A percentile compares a stretch with the other conserved stretches of the same genome.
phyloP scores from a whole-genome alignment of 2,329 filamentous ascomycete species.

The Trichoderma brevicompactum region DNA sequence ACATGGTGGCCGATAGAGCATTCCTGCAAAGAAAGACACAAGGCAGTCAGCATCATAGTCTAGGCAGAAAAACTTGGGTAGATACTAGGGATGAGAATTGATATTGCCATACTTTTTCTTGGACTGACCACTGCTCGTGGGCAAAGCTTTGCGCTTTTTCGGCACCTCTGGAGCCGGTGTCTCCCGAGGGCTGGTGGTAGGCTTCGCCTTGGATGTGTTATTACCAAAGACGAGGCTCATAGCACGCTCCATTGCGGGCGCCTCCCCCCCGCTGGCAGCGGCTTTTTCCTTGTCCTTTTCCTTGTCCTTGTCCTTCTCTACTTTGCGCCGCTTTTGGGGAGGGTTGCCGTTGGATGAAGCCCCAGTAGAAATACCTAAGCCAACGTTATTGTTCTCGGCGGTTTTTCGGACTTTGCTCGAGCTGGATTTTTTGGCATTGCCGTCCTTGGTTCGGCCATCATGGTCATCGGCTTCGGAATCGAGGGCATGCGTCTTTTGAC shows the following conservation, averaged over 20 bases:
- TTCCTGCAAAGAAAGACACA: slow-evolving; percentile 38
- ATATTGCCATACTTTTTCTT: slow-evolving; percentile 73
- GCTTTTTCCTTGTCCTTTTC: slow-evolving; percentile 19
- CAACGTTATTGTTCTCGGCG: slow-evolving; percentile 59
- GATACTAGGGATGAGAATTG: background rate
- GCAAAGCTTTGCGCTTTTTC: slow-evolving; percentile 72
- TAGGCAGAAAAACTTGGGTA: background rate
- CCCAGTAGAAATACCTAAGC: slow-evolving; percentile 68
- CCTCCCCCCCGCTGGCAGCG: slow-evolving; percentile 45
- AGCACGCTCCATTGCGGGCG: slow-evolving; percentile 68
- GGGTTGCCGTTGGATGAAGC: slow-evolving; percentile 57
- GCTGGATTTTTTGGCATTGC: slow-evolving; percentile 63
- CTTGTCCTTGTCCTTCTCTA: slow-evolving; percentile 60
- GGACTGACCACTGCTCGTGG: slow-evolving; percentile 66
- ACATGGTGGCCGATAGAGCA: slow-evolving; percentile 54
- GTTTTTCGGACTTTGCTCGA: slow-evolving; percentile 67
- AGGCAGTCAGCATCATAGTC: slow-evolving; percentile 30
- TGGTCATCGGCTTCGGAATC: slow-evolving; percentile 82
- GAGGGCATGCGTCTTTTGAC: slow-evolving; percentile 67
- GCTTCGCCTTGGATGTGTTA: slow-evolving; percentile 58
- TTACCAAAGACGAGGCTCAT: slow-evolving; percentile 61
- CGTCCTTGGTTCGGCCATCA: slow-evolving; percentile 55
- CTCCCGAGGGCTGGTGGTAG: slow-evolving; percentile 67
- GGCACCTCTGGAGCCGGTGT: slow-evolving; percentile 70
- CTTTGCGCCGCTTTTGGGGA: slow-evolving; percentile 76